Evolutionary conservation across 2,329 filamentous ascomycete species (phyloP), one percentile per base, ranked within the genome.

Genomic region (Colletotrichum sp.): DNA sequence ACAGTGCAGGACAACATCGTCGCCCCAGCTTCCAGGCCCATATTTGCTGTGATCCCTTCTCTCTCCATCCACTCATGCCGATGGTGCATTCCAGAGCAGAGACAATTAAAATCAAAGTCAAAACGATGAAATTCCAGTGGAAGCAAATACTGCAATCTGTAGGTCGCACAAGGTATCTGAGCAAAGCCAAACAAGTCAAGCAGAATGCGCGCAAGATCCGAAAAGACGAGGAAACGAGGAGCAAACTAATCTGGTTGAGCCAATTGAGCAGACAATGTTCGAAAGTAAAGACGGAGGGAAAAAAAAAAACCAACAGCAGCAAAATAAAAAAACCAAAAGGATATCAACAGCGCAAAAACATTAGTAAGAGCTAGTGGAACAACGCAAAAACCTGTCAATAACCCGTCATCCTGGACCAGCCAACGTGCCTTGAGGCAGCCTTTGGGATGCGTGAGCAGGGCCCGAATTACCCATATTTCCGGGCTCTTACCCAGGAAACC

Each of bases 121-220:
- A 72, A 30, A 73, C 8, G 49, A 71, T 30, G 24, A 63, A 73
- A 74, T 75, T 62, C 76, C 62, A 77, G 39, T 52, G 32, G 26
- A 68, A 69, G 68, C 69, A 79, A 78, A 76, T 74, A 77, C 66
- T 74, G 75, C 80, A 84, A 81, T 85, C 82, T 84, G 84, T 89
- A 89, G 89, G 89, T 90, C 86, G 88, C 90, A 91, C 89, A 91
- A 91, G 89, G 89, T 90, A 90, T 90, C 88, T 88, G 87, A 79
- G 77, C 77, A 72, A 80, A 78, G 76, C 76, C 78, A 76, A 75
- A 71, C 68, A 81, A 72, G 79, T 68, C 75, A 68, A 65, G 72
- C 66, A 24, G 3, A 59, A 64, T 6, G 7, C 28, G 16, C 30
- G 32, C 15, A 15, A 63, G 21, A 24, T 71, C 66, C 63, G 78